Base-by-base conservation (phyloP, 768 basidiomycete species). In the Brasilioporus rufonigricans region DNA sequence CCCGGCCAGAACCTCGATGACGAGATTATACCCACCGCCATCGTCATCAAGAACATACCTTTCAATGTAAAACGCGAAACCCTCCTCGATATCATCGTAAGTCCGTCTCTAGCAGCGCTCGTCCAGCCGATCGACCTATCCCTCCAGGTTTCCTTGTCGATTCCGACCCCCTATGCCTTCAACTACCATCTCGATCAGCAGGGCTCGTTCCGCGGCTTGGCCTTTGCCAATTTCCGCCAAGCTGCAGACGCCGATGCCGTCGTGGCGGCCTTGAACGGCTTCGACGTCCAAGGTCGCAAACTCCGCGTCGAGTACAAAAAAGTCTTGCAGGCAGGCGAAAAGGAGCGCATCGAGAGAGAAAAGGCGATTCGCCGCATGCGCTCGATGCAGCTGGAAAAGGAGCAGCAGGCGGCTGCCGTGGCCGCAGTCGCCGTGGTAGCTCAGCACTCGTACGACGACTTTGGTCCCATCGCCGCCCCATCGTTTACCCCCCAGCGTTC, bases 1-100 rank as follows among this genome's bases (percentile, higher is more conserved):
- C 80, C 84, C 45, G 74, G 72, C 55, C 77, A 74, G 67, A 80
- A 74, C 55, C 64, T 70, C 40, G 91, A 93, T 63, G 93, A 97
- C 73, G 94, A 97, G 71, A 81, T 97, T 71, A 98, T 98, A 74
- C 96, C 96, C 52, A 98, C 95, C 11, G 97, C 97, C 51, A 98
- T 99, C 67, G 97, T 99, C 69, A 98, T 99, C 74, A 99, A 99
- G 84, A 98, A 98, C 79, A 99, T 99, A 77, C 96, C 96, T 62
- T 99, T 99, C 80, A 94, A 94, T 66, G 93, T 98, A 62, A 92
- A 94, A 76, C 87, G 92, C 68, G 96, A 98, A 76, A 92, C 92
- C 41, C 83, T 99, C 63, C 85, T 98, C 67, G 88, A 90, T 76
- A 93, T 98, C 71, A 98, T 99, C 71, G 95, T 96, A 54, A 60